phyloP scores from a whole-genome alignment of 257 asterid species.

The Solanum gracilifrons region DNA sequence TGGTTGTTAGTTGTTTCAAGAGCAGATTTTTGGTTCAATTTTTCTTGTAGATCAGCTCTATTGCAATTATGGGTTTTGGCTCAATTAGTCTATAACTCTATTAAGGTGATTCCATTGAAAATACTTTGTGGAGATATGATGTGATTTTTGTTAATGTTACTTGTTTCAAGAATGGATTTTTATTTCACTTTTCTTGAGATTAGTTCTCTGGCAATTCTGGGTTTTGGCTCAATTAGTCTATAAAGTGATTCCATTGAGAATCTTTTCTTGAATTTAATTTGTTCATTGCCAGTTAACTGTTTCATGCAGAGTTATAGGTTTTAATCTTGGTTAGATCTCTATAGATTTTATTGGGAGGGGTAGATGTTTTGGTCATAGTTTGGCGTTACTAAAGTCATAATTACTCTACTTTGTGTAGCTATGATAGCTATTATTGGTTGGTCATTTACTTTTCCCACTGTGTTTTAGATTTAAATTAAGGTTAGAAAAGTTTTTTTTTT shows the following conservation, averaged over 20 bases:
- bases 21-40: not conserved
- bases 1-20: not conserved
- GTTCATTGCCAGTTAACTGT: not conserved
- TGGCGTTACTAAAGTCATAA: not conserved
- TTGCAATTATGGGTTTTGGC: not conserved
- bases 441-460: not conserved
- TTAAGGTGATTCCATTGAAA: not conserved
- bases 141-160: not conserved
- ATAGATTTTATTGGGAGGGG: not conserved
- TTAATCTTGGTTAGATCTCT: not conserved
- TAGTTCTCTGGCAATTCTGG: not conserved
- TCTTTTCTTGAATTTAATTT: not conserved
- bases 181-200: not conserved
- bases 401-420: not conserved
- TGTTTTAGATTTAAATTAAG: not conserved
- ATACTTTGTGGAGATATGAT: not conserved
- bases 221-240: not conserved
- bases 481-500: not conserved
- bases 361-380: not conserved
- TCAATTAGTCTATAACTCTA: not conserved
- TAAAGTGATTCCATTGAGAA: constrained; percentile 1
- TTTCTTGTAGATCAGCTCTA: not conserved
- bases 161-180: not conserved
- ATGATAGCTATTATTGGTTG: not conserved
- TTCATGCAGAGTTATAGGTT: not conserved